Conservation (phyloP, 2,329 filamentous ascomycete species). For the Tolypocladium amazonense region DNA sequence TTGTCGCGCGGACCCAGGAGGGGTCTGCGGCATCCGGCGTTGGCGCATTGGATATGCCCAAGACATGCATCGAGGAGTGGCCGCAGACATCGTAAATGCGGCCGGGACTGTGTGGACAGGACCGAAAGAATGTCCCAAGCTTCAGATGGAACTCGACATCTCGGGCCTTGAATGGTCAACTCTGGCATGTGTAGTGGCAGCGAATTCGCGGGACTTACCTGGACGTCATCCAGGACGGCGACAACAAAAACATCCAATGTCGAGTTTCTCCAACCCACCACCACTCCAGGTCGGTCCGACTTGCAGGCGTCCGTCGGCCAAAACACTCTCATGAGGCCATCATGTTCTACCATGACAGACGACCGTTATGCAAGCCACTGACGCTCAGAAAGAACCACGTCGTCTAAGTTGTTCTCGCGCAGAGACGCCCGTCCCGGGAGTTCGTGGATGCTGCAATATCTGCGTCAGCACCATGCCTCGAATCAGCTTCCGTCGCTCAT, state of each 20-base stretch:
- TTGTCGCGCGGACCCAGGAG: conserved; percentile 56
- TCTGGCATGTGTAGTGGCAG: not conserved
- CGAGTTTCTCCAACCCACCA: conserved; percentile 95
- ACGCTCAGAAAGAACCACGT: conserved; percentile 76
- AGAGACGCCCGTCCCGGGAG: conserved; percentile 70
- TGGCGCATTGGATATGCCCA: conserved; percentile 68
- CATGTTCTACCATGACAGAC: conserved; percentile 56
- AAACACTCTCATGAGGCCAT: conserved; percentile 96
- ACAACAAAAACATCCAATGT: conserved; percentile 84
- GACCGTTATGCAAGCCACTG: conserved; percentile 12
- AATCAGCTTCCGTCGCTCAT: not conserved
- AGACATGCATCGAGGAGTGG: conserved; percentile 69
- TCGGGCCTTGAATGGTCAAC: conserved; percentile 40
- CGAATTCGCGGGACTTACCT: conserved; percentile 44
- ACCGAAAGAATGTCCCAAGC: conserved; percentile 72
- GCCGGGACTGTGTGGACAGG: conserved; percentile 66
- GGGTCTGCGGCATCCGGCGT: conserved; percentile 43
- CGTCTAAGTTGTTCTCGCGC: conserved; percentile 91
- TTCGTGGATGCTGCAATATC: conserved; percentile 63
- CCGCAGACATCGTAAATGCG: conserved; percentile 81
- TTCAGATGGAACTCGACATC: conserved; percentile 84
- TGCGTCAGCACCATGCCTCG: not conserved
- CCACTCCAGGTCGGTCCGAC: conserved; percentile 66
- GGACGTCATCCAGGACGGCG: conserved; percentile 79
- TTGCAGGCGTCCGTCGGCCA: conserved; percentile 82